Conservation (phyloP, 2,329 filamentous ascomycete species). For the Pseudogymnoascus sp. region DNA sequence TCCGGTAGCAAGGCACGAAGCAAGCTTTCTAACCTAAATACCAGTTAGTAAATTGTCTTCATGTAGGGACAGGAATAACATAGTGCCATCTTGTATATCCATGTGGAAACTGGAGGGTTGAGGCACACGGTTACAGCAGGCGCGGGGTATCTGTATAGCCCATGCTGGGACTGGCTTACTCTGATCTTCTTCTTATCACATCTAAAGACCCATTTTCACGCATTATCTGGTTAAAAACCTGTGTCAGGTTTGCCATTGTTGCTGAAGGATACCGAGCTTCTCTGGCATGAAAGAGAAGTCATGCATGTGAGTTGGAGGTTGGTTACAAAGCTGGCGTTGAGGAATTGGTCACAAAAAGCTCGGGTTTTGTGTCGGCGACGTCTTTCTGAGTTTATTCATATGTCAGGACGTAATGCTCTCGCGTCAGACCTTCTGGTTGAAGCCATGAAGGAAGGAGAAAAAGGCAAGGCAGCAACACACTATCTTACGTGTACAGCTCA, state of each 20-base stretch:
- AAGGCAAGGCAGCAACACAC: background rate
- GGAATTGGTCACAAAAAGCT: background rate
- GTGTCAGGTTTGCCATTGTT: conserved; percentile 12
- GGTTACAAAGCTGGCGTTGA: background rate
- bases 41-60: conserved; percentile 5
- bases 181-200: conserved; percentile 12
- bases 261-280: conserved; percentile 12
- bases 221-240: conserved; percentile 13
- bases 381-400: background rate
- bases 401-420: background rate
- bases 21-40: conserved; percentile 17
- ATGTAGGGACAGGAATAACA: background rate
- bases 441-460: background rate
- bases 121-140: background rate
- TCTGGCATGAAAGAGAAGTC: conserved; percentile 11
- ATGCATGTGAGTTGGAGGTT: conserved; percentile 6
- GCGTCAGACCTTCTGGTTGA: background rate
- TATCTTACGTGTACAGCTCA: conserved; percentile 1
- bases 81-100: background rate
- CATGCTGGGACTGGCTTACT: conserved; percentile 14
- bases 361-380: background rate
- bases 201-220: conserved; percentile 14
- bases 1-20: conserved; percentile 11
- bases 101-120: background rate
- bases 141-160: background rate